Evolutionary conservation across 2,329 filamentous ascomycete species (phyloP), one percentile per base, ranked within the genome.

Genomic region (Penicillium sp.): DNA sequence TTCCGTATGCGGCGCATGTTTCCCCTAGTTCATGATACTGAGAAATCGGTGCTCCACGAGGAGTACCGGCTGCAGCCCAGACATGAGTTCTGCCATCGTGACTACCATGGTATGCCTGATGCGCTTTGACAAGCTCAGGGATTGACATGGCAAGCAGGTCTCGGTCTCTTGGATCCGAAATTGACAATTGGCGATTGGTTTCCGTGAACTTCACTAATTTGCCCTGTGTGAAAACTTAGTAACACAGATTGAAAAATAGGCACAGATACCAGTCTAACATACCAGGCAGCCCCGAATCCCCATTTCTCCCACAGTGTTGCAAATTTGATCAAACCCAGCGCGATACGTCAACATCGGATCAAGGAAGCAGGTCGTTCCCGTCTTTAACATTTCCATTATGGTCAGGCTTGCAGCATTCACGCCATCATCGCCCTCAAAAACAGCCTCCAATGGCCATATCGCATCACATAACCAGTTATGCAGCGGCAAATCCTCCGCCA

Each of bases 71-170:
- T 1, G 77, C 74, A 16, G 76, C 72, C 78, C 78, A 81, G n/a
- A 80, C 73, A 43, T 65, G 56, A 23, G 64, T 85, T 78, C 77
- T 84, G 82, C 42, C 81, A 82, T 39, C 76, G 80, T 10, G 50
- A 0, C 59, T 53, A 2, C 35, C 19, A 13, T 70, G 59, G 29
- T 67, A 62, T 49, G 54, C 50, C 3, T 49, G 21, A 37, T 71
- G 66, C 3, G 64, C 60, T 6, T 60, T 51, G 1, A 70, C 21
- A 2, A 69, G 66, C 2, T 62, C 56, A 1, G 62, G 62, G 2
- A 71, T 66, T 3, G 69, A 72, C 69, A 70, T 71, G 29, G 59
- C 59, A 5, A 67, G 59, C 11, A 67, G 51, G 27, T 71, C 69
- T 27, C 57, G 59, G 29, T 72, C 69, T 43, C 69, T 53, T 2